These are phyloP conservation scores for Polyporus arcularius DNA, from an alignment of 768 basidiomycete species.

Conservation along the genomic window DNA sequence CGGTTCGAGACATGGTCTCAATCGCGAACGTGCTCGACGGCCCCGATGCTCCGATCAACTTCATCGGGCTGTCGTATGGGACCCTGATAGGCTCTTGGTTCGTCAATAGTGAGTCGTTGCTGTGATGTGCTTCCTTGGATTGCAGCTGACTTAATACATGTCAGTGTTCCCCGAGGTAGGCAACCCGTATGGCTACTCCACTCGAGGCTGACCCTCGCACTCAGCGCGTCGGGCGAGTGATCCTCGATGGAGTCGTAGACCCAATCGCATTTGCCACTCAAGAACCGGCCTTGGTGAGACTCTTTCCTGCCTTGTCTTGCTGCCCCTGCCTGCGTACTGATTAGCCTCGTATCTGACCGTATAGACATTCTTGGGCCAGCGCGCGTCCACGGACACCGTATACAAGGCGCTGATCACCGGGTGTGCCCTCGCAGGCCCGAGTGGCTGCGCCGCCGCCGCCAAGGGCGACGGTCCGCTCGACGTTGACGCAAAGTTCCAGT, in stretches of 20 bases:
- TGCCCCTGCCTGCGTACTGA: too few relatives aligned
- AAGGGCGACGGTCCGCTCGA: not conserved
- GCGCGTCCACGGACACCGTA: conserved; percentile 1
- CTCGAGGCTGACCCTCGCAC: too few relatives aligned
- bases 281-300: not conserved
- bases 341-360: too few relatives aligned
- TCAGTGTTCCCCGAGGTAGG: conserved; percentile 14
- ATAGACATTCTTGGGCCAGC: not conserved
- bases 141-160: not conserved
- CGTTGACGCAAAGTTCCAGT: not conserved
- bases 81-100: conserved; percentile 3
- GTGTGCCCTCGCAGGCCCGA: conserved; percentile 12
- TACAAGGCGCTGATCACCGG: conserved; percentile 8
- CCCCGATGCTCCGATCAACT: conserved; percentile 4
- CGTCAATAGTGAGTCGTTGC: not conserved
- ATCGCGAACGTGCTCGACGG: conserved; percentile 9
- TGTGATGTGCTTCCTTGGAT: not conserved
- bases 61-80: conserved; percentile 1
- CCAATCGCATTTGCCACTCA: not conserved
- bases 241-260: conserved; percentile 3
- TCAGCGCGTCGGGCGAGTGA: not conserved
- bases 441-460: conserved; percentile 2
- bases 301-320: too few relatives aligned
- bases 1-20: conserved; percentile 8
- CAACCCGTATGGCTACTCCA: too few relatives aligned